Evolutionary conservation across 257 asterid genomes (phyloP).

Genomic region (Gardenia jasminoides): DNA sequence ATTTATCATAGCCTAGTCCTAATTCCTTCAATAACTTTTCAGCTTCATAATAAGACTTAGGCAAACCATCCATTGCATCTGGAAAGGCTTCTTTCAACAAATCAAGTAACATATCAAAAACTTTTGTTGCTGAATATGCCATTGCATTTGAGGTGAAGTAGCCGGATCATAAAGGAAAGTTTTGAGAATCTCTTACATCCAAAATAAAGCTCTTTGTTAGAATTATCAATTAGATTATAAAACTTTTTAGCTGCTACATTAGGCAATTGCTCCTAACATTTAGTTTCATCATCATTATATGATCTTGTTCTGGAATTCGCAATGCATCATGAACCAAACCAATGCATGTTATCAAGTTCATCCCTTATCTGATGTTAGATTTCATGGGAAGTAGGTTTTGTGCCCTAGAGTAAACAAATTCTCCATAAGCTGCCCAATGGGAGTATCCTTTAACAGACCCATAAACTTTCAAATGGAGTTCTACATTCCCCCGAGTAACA

Average conservation of each 20-base stretch:
- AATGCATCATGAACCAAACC: neutral
- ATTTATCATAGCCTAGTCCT: conserved; percentile 8
- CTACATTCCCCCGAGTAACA: neutral
- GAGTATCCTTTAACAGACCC: neutral
- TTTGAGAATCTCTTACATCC: neutral
- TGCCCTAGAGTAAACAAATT: neutral
- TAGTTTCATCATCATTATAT: neutral
- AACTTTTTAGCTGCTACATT: neutral
- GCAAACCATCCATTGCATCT: neutral
- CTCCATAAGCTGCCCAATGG: neutral
- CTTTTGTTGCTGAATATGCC: neutral
- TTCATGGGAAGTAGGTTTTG: neutral
- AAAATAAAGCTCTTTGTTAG: neutral
- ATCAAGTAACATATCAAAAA: neutral
- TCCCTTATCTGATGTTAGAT: neutral
- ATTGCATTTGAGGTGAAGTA: neutral
- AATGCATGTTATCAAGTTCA: neutral
- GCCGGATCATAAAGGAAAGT: neutral
- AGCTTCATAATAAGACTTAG: neutral
- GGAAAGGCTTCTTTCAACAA: neutral
- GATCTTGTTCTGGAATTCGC: neutral
- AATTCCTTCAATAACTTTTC: neutral
- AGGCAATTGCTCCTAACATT: neutral
- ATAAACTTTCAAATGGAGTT: neutral
- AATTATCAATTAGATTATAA: neutral